phyloP scores from a whole-genome alignment of 1,139 yeast genomes.

The Candida sojae region DNA sequence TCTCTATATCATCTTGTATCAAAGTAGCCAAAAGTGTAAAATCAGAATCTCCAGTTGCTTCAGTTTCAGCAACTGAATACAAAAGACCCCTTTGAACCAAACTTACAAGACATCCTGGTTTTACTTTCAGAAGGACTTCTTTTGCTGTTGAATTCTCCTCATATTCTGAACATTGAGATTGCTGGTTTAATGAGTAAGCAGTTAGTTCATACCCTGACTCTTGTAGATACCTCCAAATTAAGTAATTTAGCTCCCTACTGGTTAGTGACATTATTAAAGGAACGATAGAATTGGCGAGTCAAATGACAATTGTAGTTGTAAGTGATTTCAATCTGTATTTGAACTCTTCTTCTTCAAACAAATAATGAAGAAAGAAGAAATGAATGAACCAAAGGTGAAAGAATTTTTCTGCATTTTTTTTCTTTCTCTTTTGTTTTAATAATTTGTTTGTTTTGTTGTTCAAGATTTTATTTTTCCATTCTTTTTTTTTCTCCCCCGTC shows the following conservation, averaged over 20 bases:
- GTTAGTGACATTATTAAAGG: constrained; percentile 65
- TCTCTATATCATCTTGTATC: constrained; percentile 22
- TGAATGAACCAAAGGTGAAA: not conserved
- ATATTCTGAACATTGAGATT: constrained; percentile 60
- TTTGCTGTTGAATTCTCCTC: constrained; percentile 48
- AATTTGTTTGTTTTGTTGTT: not conserved
- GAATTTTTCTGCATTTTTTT: not conserved
- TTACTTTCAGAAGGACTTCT: constrained; percentile 48
- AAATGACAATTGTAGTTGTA: not conserved
- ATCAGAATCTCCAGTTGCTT: constrained; percentile 20
- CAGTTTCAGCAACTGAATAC: constrained; percentile 47
- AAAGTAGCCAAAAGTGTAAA: constrained; percentile 35
- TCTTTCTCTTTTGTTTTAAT: not conserved
- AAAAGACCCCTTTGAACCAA: constrained; percentile 85
- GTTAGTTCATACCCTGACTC: constrained; percentile 83
- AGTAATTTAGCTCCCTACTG: constrained; percentile 82
- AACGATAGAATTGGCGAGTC: constrained; percentile 7
- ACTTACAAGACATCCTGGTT: constrained; percentile 75
- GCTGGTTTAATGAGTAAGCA: constrained; percentile 81
- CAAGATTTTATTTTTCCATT: not conserved
- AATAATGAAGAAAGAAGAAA: not conserved
- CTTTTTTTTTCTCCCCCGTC: not conserved
- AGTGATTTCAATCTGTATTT: not conserved
- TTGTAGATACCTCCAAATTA: constrained; percentile 91
- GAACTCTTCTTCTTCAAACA: too few species aligned